Evolutionary conservation across 106 monocot species (phyloP).

Genomic region (Apostasia ramifera): DNA sequence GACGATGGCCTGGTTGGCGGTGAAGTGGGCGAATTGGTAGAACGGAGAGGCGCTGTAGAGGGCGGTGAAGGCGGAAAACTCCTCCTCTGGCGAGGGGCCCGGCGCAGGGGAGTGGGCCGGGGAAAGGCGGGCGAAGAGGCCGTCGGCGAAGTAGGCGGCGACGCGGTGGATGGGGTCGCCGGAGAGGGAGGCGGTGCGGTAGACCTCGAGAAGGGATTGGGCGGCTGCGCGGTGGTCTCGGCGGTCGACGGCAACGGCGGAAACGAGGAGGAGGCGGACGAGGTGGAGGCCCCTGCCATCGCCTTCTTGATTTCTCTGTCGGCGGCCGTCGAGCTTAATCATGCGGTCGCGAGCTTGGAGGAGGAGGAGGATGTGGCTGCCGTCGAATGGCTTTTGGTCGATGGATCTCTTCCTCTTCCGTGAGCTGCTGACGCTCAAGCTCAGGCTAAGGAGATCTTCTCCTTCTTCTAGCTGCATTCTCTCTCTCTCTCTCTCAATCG

Average conservation of each 20-base stretch:
- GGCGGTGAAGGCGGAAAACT: conserved; percentile 41
- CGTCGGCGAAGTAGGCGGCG: conserved; percentile 66
- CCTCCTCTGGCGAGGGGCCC: conserved; percentile 16
- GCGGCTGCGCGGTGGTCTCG: conserved; percentile 20
- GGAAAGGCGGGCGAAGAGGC: conserved; percentile 30
- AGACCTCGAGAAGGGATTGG: conserved; percentile 39
- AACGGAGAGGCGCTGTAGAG: conserved; percentile 54
- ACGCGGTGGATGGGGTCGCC: conserved; percentile 59
- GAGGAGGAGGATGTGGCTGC: not conserved
- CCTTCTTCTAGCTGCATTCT: conserved; percentile 15
- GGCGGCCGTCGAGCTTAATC: not conserved
- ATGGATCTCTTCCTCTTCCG: conserved; percentile 20
- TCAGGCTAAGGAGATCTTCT: conserved; percentile 36
- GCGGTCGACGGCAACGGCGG: conserved; percentile 40
- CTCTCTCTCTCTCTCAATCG: not conserved
- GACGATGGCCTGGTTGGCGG: conserved; percentile 76
- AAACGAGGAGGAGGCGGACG: conserved; percentile 55
- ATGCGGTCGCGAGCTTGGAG: conserved; percentile 29
- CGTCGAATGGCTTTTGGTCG: not conserved
- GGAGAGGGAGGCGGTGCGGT: conserved; percentile 50
- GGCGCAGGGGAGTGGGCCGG: conserved; percentile 2
- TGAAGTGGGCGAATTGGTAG: conserved; percentile 85
- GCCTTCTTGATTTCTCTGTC: not conserved
- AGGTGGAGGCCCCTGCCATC: conserved; percentile 28
- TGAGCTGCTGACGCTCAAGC: conserved; percentile 15